A percentile compares a stretch with the other conserved stretches of the same genome.
These are phyloP conservation scores for Trichoderma semiorbis DNA, from an alignment of 2,329 filamentous ascomycete genomes.

Conservation along the genomic window DNA sequence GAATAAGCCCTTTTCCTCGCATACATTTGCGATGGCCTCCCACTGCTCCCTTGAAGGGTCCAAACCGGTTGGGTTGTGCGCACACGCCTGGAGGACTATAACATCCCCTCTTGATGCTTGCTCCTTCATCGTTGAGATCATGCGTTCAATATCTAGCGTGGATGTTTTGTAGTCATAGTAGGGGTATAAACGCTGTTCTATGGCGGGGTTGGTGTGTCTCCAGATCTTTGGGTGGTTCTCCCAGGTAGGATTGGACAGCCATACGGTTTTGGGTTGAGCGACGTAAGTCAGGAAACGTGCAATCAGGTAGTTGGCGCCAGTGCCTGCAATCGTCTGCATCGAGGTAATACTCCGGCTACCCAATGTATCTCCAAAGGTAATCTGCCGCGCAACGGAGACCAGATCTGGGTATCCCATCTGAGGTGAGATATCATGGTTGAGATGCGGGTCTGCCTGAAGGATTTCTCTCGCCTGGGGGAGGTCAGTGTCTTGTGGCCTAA, in stretches of 20 bases:
- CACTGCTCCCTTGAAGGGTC: constrained; percentile 35
- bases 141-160: constrained; percentile 31
- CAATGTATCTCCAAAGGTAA: constrained; percentile 19
- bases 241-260: constrained; percentile 21
- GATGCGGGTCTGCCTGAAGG: too few species aligned
- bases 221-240: constrained; percentile 50
- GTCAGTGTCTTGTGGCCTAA: too few species aligned
- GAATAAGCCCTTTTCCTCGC: constrained; percentile 29
- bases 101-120: constrained; percentile 30
- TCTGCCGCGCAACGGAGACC: too few species aligned
- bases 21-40: constrained; percentile 31
- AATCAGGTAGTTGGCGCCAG: constrained; percentile 34
- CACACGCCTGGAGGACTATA: constrained; percentile 37
- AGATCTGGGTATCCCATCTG: too few species aligned
- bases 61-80: constrained; percentile 39
- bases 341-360: too few species aligned
- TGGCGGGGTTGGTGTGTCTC: constrained; percentile 22
- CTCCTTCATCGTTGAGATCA: constrained; percentile 26
- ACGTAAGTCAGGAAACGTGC: constrained; percentile 28
- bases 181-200: constrained; percentile 27
- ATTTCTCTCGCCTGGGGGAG: too few species aligned
- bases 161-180: constrained; percentile 29
- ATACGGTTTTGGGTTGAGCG: not conserved
- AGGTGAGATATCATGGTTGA: too few species aligned
- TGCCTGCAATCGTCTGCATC: constrained; percentile 12